Conservation (phyloP, 2,329 filamentous ascomycete genomes). For the Colletotrichum coccodes region DNA sequence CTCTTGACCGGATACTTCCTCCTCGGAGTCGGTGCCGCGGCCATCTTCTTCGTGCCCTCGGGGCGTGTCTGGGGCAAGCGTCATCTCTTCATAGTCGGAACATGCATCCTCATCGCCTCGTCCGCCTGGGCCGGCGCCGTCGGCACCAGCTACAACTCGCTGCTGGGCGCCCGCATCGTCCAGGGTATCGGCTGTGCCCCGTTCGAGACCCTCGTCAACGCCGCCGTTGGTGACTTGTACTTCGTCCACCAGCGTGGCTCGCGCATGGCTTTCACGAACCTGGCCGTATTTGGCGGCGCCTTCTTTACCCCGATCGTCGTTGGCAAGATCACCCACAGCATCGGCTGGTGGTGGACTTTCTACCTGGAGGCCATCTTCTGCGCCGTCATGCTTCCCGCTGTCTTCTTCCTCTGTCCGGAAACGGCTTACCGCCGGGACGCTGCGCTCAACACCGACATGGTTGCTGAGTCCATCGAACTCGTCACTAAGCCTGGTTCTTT, state of each 20-base stretch:
- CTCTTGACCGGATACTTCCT: constrained; percentile 89
- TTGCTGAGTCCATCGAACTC: constrained; percentile 44
- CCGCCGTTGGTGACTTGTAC: constrained; percentile 88
- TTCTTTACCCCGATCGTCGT: constrained; percentile 87
- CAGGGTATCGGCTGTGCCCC: constrained; percentile 90
- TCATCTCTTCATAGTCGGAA: constrained; percentile 85
- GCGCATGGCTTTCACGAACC: constrained; percentile 82
- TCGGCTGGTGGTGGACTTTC: constrained; percentile 91
- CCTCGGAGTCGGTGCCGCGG: constrained; percentile 82
- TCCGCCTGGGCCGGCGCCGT: constrained; percentile 82
- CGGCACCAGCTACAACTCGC: constrained; percentile 73
- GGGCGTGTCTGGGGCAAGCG: constrained; percentile 93
- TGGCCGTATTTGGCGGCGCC: constrained; percentile 66
- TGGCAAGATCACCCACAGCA: constrained; percentile 80
- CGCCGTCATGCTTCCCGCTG: constrained; percentile 72
- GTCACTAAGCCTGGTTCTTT: not conserved
- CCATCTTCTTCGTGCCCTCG: constrained; percentile 86
- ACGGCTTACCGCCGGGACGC: constrained; percentile 76
- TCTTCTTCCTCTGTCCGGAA: constrained; percentile 86
- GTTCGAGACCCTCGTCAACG: constrained; percentile 91
- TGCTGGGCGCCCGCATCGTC: constrained; percentile 82
- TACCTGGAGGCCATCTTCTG: constrained; percentile 89
- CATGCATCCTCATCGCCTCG: constrained; percentile 76
- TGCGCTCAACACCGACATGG: constrained; percentile 76
- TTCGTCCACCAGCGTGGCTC: constrained; percentile 86